Evolutionary conservation across 2,329 filamentous ascomycete genomes (phyloP), one percentile per base, ranked within the genome.

Genomic region (Colletotrichum orchidophilum): DNA sequence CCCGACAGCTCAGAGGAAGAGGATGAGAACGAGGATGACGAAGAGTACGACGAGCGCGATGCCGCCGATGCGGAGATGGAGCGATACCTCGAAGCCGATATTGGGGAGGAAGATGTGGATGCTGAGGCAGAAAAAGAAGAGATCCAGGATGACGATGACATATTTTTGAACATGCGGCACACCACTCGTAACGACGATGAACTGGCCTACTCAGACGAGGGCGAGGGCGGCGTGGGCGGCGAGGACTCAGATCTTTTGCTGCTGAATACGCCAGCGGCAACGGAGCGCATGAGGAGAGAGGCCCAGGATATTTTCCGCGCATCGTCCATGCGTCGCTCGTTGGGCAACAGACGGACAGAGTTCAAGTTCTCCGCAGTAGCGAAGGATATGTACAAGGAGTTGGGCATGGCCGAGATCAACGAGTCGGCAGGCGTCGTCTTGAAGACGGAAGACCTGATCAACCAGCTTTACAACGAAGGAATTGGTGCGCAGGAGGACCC

Each of bases 351-450:
- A 83, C 88, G 84, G 73, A 87, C 87, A 58, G 87, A 90, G 9
- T 90, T 91, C 62, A 88, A 90, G 54, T 93, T 94, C 76, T 87
- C 90, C 4, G 84, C 88, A 7, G 90, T 97, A 70, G 93, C 94
- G 33, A 93, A 92, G 78, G 91, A 92, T 72, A 81, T 95, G 11
- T 90, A 91, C 85, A 78, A 83, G 80, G 78, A 89, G 78, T 80
- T 86, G 81, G 87, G 87, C 42, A 83, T 88, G 39, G 89, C 93
- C 1, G 77, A 82, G 21, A 83, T 97, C 55, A 85, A 86, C 5
- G 96, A 98, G 81, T 84, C 91, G 1, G 90, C 92, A 71, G 86
- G 91, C 55, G 80, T 97, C 24, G 90, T 98, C 55, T 82, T 97
- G 39, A 86, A 89, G 59, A 97, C 93, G 12, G 95, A 98, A 78